phyloP scores from a whole-genome alignment of 192 early-diverging fungal genomes.

The Coemansia sp. region DNA sequence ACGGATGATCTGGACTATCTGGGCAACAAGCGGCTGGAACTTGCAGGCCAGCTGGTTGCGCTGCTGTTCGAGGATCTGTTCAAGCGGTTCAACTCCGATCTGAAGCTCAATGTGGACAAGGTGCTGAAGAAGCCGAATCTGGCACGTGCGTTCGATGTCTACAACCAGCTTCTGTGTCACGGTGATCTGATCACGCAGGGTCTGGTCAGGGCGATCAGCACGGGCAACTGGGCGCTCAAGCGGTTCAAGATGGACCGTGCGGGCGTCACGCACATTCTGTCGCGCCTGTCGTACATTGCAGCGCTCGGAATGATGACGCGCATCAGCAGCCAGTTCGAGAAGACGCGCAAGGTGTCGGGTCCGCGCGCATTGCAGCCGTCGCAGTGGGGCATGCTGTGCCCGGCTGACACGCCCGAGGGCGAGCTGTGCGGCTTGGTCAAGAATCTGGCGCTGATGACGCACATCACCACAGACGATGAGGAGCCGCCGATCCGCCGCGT shows the following conservation, averaged over 20 bases:
- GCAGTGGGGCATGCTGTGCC: slow-evolving; percentile 97
- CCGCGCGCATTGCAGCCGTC: slow-evolving; percentile 96
- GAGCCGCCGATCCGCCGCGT: slow-evolving; percentile 76
- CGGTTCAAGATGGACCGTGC: slow-evolving; percentile 99
- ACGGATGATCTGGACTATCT: slow-evolving; percentile 98
- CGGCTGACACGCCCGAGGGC: slow-evolving; percentile 97
- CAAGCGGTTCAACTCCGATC: slow-evolving; percentile 84
- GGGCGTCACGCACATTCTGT: slow-evolving; percentile 95
- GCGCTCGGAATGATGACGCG: slow-evolving; percentile 98
- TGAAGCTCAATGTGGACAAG: slow-evolving; percentile 91
- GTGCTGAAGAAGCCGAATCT: slow-evolving; percentile 86
- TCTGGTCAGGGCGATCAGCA: slow-evolving; percentile 89
- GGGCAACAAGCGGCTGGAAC: slow-evolving; percentile 96
- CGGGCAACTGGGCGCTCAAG: slow-evolving; percentile 98
- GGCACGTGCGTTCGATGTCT: slow-evolving; percentile 85
- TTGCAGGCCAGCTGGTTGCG: slow-evolving; percentile 93
- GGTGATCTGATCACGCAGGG: slow-evolving; percentile 88
- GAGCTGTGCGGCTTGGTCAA: slow-evolving; percentile 97
- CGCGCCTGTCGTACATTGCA: slow-evolving; percentile 88
- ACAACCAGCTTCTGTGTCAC: slow-evolving; percentile 69
- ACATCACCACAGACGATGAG: slow-evolving; percentile 95
- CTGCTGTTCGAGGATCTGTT: slow-evolving; percentile 98
- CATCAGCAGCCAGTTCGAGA: slow-evolving; percentile 96
- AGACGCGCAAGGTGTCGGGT: slow-evolving; percentile 95
- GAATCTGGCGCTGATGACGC: slow-evolving; percentile 97